Evolutionary conservation across 2,329 filamentous ascomycete species (phyloP).

Genomic region (Pseudocercospora ulei): DNA sequence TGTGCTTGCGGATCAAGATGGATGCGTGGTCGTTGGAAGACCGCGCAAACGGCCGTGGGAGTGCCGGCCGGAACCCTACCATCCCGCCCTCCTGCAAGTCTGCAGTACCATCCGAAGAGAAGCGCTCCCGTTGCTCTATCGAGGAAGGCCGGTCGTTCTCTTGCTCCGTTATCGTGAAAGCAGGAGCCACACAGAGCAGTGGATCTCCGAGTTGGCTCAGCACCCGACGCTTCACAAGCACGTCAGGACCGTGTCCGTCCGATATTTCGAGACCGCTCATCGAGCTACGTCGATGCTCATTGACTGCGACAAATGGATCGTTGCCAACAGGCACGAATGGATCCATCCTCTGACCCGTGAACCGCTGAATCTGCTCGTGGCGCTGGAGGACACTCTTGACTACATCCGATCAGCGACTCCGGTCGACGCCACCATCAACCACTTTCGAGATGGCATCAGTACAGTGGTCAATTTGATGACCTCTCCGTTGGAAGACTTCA

Average conservation of each 20-base stretch:
- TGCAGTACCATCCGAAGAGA: constrained; percentile 14
- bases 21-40: constrained; percentile 2
- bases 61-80: constrained; percentile 16
- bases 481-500: constrained; percentile 6
- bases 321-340: constrained; percentile 13
- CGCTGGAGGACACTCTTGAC: constrained; percentile 7
- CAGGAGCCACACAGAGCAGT: constrained; percentile 14
- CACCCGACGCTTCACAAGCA: constrained; percentile 9
- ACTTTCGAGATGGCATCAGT: constrained; percentile 3
- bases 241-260: constrained; percentile 15
- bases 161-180: constrained; percentile 17
- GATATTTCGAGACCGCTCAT: constrained; percentile 17
- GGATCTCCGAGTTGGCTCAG: constrained; percentile 10
- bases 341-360: constrained; percentile 11
- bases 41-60: constrained; percentile 12
- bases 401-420: neutral
- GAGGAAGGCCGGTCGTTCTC: constrained; percentile 12
- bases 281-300: constrained; percentile 16
- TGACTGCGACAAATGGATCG: constrained; percentile 6
- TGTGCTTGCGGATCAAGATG: constrained; percentile 3
- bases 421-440: neutral
- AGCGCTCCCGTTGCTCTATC: constrained; percentile 13
- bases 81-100: constrained; percentile 16
- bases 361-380: constrained; percentile 8
- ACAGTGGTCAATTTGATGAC: constrained; percentile 13